A percentile compares a stretch with the other conserved stretches of the same genome.
phyloP scores from a whole-genome alignment of 371 early-diverging fungal species.

The Funneliformis caledonium region DNA sequence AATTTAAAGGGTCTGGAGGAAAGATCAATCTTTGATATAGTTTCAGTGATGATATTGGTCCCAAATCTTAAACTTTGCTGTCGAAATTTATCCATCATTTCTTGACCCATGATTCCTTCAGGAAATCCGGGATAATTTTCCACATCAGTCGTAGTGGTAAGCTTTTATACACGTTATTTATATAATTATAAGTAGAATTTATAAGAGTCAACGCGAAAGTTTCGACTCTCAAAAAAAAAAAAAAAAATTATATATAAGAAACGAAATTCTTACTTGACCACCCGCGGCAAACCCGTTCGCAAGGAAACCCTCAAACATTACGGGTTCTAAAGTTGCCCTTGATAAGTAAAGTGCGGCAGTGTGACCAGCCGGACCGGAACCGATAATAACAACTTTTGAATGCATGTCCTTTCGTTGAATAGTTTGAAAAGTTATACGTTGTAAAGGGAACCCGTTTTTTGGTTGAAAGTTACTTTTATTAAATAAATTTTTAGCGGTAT shows the following conservation, averaged over 20 bases:
- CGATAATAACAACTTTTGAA: constrained; percentile 59
- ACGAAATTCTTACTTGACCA: constrained; percentile 51
- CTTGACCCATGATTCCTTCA: constrained; percentile 62
- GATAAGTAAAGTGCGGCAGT: constrained; percentile 96
- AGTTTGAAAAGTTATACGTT: not conserved
- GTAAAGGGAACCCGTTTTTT: not conserved
- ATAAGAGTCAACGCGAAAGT: no score
- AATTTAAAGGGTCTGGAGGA: constrained; percentile 85
- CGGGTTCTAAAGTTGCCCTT: constrained; percentile 89
- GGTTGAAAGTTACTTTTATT: not conserved
- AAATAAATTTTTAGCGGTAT: not conserved
- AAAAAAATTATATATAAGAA: not conserved
- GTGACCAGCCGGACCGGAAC: constrained; percentile 96
- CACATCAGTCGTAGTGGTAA: constrained; percentile 91
- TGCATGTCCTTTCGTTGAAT: constrained; percentile 36
- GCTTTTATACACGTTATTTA: constrained; percentile 60
- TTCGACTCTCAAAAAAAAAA: not conserved
- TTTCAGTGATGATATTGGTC: constrained; percentile 87
- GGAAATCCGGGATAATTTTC: constrained; percentile 85
- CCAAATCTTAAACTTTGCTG: constrained; percentile 83
- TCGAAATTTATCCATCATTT: constrained; percentile 82
- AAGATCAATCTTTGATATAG: constrained; percentile 85
- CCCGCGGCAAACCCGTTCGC: constrained; percentile 89
- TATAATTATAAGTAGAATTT: not conserved
- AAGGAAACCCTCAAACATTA: constrained; percentile 97